Conservation (phyloP, 257 asterid genomes). For the Scutellaria baicalensis region DNA sequence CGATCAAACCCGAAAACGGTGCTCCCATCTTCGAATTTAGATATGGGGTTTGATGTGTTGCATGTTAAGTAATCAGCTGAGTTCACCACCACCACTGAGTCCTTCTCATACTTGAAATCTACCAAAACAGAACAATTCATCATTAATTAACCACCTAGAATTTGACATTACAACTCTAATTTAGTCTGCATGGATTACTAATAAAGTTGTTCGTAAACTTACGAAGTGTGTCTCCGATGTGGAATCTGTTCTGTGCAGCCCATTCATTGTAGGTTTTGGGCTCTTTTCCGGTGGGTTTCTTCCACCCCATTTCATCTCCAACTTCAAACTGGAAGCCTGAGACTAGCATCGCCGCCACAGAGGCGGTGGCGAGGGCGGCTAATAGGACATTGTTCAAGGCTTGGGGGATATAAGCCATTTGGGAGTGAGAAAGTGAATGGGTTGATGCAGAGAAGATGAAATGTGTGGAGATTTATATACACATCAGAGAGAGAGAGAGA, state of each 20-base stretch:
- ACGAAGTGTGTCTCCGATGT: slow-evolving; percentile 57
- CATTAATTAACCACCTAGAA: background rate
- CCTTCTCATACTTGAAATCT: slow-evolving; percentile 62
- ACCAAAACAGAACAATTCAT: background rate
- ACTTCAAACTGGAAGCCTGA: slow-evolving; percentile 45
- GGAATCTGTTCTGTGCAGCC: slow-evolving; percentile 70
- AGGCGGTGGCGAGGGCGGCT: slow-evolving; percentile 23
- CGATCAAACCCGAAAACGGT: slow-evolving; percentile 40
- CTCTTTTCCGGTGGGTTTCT: slow-evolving; percentile 46
- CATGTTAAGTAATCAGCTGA: slow-evolving; percentile 42
- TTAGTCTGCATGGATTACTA: too few species aligned
- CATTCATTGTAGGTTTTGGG: slow-evolving; percentile 64
- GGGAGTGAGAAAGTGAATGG: background rate
- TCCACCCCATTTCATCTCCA: slow-evolving; percentile 56
- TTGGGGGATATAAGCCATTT: slow-evolving; percentile 28
- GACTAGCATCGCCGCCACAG: slow-evolving; percentile 12
- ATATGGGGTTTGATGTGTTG: slow-evolving; percentile 42
- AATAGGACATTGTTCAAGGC: slow-evolving; percentile 11
- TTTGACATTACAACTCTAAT: background rate
- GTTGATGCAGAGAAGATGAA: background rate
- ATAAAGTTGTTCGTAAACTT: background rate
- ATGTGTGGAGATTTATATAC: background rate
- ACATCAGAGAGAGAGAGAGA: background rate
- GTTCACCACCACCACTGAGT: slow-evolving; percentile 59
- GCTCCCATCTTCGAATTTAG: slow-evolving; percentile 42